These are phyloP conservation scores for Rutstroemia sp. DNA, from an alignment of 2,329 filamentous ascomycete species.

Conservation along the genomic window DNA sequence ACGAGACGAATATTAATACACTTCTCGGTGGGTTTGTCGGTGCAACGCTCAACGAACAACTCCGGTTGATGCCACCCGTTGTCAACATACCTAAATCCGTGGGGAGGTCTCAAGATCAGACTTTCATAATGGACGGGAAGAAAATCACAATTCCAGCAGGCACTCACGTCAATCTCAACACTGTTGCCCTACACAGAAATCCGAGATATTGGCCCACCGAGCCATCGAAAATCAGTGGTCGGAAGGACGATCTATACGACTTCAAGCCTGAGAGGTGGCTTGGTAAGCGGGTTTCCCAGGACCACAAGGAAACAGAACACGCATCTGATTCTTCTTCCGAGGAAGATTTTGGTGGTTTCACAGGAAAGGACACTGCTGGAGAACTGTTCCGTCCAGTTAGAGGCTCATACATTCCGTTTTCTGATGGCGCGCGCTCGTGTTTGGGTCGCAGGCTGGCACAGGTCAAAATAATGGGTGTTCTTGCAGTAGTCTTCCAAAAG, in stretches of 20 bases:
- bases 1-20: conserved; percentile 57
- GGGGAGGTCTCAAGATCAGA: conserved; percentile 41
- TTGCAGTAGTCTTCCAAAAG: conserved; percentile 25
- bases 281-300: conserved; percentile 51
- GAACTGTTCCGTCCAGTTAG: conserved; percentile 24
- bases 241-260: conserved; percentile 28
- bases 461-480: conserved; percentile 29
- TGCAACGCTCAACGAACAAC: conserved; percentile 70
- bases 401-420: conserved; percentile 31
- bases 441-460: conserved; percentile 31
- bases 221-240: conserved; percentile 56
- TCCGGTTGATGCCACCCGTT: conserved; percentile 66
- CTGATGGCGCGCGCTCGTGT: conserved; percentile 33
- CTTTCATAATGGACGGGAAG: conserved; percentile 36
- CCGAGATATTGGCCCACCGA: conserved; percentile 46
- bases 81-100: conserved; percentile 64
- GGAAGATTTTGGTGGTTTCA: conserved; percentile 10
- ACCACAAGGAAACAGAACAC: conserved; percentile 27
- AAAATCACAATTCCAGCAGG: conserved; percentile 19
- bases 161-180: conserved; percentile 38
- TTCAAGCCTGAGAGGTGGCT: conserved; percentile 54
- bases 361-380: conserved; percentile 9
- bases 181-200: conserved; percentile 42
- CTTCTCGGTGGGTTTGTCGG: conserved; percentile 64
- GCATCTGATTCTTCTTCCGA: conserved; percentile 4